These are phyloP conservation scores for Pseudogymnoascus sp. DNA, from an alignment of 2,329 filamentous ascomycete genomes.

Conservation along the genomic window DNA sequence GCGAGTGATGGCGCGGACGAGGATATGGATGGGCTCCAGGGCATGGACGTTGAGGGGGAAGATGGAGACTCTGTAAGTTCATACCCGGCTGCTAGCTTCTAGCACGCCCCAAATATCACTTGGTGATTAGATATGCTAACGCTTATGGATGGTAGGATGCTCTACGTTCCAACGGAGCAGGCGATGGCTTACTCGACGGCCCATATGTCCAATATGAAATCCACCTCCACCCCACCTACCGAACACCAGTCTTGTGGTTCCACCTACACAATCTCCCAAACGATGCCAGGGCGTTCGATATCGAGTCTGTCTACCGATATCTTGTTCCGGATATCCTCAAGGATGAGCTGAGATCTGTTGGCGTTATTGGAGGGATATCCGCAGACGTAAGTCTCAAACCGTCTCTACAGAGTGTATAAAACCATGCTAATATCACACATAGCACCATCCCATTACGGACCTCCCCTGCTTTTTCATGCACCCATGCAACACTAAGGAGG, in stretches of 20 bases:
- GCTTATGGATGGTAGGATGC: not conserved
- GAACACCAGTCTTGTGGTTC: constrained; percentile 71
- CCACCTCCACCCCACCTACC: constrained; percentile 67
- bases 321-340: constrained; percentile 63
- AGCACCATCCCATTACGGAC: constrained; percentile 67
- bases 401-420: not conserved
- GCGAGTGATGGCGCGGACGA: constrained; percentile 10
- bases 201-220: constrained; percentile 57
- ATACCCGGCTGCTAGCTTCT: not conserved
- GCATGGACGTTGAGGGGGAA: constrained; percentile 22
- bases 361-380: constrained; percentile 66
- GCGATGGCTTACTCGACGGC: constrained; percentile 1
- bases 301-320: constrained; percentile 64
- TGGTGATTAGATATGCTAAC: constrained; percentile 5
- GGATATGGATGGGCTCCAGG: constrained; percentile 15
- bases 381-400: constrained; percentile 56
- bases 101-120: constrained; percentile 21
- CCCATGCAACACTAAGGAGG: constrained; percentile 80
- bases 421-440: constrained; percentile 10
- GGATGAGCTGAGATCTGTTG: constrained; percentile 50
- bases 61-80: constrained; percentile 25
- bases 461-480: constrained; percentile 84
- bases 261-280: constrained; percentile 51
- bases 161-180: not conserved
- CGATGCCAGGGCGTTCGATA: constrained; percentile 49